phyloP scores from a whole-genome alignment of 495 filamentous ascomycete genomes.

The Aspergillus wentii region DNA sequence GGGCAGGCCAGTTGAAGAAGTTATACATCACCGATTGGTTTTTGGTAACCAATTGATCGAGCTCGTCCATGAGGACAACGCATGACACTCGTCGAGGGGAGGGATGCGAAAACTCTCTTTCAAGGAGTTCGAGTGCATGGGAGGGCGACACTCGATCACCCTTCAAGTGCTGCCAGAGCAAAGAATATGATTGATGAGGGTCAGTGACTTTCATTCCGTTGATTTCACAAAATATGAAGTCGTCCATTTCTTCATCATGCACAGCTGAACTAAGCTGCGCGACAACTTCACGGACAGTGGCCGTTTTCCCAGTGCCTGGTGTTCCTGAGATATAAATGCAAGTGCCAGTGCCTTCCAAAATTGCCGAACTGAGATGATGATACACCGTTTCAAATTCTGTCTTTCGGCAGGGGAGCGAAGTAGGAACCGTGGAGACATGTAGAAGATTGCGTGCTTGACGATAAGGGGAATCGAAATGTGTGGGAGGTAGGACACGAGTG shows the following conservation, averaged over 20 bases:
- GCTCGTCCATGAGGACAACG: conserved; percentile 98
- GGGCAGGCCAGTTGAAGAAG: conserved; percentile 99
- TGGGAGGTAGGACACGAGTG: conserved; percentile 76
- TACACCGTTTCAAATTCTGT: conserved; percentile 89
- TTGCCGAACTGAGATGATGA: conserved; percentile 87
- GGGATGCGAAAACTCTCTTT: conserved; percentile 86
- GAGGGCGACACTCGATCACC: conserved; percentile 88
- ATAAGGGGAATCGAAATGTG: conserved; percentile 77
- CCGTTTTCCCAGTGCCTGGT: conserved; percentile 97
- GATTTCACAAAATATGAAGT: conserved; percentile 99
- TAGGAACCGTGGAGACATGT: conserved; percentile 89
- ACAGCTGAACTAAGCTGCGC: conserved; percentile 83
- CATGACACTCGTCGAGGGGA: conserved; percentile 88
- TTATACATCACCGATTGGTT: conserved; percentile 99
- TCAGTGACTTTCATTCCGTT: conserved; percentile 99
- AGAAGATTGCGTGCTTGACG: conserved; percentile 83
- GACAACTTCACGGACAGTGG: conserved; percentile 93
- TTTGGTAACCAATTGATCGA: conserved; percentile 95
- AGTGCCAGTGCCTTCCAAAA: conserved; percentile 84
- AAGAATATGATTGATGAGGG: conserved; percentile 90
- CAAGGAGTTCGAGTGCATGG: conserved; percentile 85
- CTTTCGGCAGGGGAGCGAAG: conserved; percentile 85
- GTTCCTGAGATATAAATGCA: conserved; percentile 99
- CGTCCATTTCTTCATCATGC: conserved; percentile 85
- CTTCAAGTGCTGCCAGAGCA: conserved; percentile 94